Base-by-base conservation (phyloP, 1,139 yeast species). In the Kurtzmaniella quercitrusa region DNA sequence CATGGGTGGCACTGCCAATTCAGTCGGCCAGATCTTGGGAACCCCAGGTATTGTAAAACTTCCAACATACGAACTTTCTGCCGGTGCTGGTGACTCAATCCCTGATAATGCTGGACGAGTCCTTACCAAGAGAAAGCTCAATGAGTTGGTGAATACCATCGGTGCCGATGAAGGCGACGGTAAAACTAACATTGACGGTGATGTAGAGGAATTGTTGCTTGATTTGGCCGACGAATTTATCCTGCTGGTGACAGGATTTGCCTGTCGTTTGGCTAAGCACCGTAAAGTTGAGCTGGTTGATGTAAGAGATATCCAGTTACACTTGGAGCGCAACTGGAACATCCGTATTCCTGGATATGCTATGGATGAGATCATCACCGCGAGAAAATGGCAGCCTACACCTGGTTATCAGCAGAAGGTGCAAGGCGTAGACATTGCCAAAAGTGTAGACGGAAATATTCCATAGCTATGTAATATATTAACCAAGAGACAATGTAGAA, bases 171-270 rank as follows among this genome's bases (percentile, higher is more conserved):
- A 86, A 61, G 91, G 93, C 25, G 94, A 88, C 55, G 90, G 95
- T 3, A 93, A 88, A 55, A 86, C 95, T 8, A 78, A 79, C n/a
- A 85, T 93, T 45, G 98, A 91, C 60, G 97, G 97, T 25, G 97
- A 93, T 62, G 98, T 91, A 14, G 98, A 93, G 61, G 97, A 91
- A 53, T 67, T 91, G 37, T 68, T 93, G 41, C 72, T 94, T 41
- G 98, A 94, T 61, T 71, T 93, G 47, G 98, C 98, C 0, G 99
- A 94, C 60, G 98, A 94, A 59, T 93, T 93, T 61, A 94, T 93
- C 12, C 79, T 87, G 14, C 83, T 87, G 41, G 96, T 94, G 2
- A 89, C 97, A 0, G 77, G 89, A 2, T 93, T 93, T 69, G 96
- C 97, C 0, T 93, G 98, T 61, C 79, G 94, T 45, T 71, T 93